Conservation (phyloP, 2,329 filamentous ascomycete species). For the Calonectria crousiana region DNA sequence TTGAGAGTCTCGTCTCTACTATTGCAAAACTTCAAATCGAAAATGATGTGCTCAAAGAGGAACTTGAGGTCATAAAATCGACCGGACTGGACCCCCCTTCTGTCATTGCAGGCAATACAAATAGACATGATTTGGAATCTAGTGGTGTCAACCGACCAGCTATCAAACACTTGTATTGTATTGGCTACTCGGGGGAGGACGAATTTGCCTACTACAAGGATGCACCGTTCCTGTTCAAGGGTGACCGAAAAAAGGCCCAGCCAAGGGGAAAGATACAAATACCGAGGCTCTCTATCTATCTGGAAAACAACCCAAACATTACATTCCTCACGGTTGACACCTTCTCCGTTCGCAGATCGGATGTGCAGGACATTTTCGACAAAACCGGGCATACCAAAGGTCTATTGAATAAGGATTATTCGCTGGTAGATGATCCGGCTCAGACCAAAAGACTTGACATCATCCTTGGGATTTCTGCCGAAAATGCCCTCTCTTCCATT, state of each 20-base stretch:
- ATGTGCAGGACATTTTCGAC: background rate
- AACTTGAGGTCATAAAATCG: background rate
- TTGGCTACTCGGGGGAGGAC: background rate
- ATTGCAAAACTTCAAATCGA: constrained; percentile 19
- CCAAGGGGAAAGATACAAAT: constrained; percentile 11
- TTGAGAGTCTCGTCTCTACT: background rate
- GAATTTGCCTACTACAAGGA: background rate
- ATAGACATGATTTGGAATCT: no score
- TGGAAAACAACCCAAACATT: constrained; percentile 1
- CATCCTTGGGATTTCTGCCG: background rate
- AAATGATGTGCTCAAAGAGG: constrained; percentile 17
- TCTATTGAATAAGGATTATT: background rate
- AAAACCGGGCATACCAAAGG: background rate
- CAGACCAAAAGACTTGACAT: background rate
- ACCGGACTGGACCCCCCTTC: no score
- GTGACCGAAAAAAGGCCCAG: constrained; percentile 1
- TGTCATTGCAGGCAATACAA: no score
- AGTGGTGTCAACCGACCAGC: background rate
- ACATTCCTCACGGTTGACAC: background rate
- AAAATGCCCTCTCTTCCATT: background rate
- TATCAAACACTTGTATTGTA: background rate
- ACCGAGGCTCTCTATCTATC: background rate
- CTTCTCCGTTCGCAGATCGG: background rate
- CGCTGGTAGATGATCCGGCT: background rate
- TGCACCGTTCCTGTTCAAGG: constrained; percentile 19